Evolutionary conservation across 2,329 filamentous ascomycete genomes (phyloP), one percentile per base, ranked within the genome.

Genomic region (Macrophomina tecta): DNA sequence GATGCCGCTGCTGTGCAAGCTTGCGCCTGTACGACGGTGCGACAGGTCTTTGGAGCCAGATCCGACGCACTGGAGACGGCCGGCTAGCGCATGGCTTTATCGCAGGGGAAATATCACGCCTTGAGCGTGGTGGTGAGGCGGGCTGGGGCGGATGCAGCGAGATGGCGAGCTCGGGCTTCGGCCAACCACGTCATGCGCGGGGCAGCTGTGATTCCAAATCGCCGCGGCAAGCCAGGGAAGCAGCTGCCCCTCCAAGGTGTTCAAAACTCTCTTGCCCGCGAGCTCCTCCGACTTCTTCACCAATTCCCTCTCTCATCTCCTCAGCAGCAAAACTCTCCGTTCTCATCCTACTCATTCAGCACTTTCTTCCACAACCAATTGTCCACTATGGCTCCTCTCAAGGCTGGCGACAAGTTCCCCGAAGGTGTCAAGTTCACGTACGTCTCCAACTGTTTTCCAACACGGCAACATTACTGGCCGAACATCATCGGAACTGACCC

Each of bases 391-490:
- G 79, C 90, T 82, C 86, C 86, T 79, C 86, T 95, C 80, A 89
- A 94, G 79, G 86, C 86, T 78, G 94, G 94, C 77, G 92, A 97
- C 80, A 83, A 84, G 78, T 94, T 98, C 86, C 94, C 94, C 72
- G 83, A 89, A 73, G 90, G 86, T 73, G 90, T 97, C 69, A 84
- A 85, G 79, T 97, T 97, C 85, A 84, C 85, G 88, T 90, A 81
- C 74, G 86, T 81, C 48, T 60, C 38, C 63, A 62, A 51, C n/a
- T 3, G 23, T 34, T 36, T 16, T 12, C 48, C 6, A 32, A 18
- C 18, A 36, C 55, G 9, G 8, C 48, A 30, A 6, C 16, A 5
- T 2, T 40, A 5, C 7, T 30, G 32, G n/a, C 16, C 14, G 46
- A 23, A n/a, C 30, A 53, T 14, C 11, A 38, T n/a, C 3, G 9